Percentiles rank a stretch among this genome's conserved stretches.
Evolutionary conservation across 176 grass and related monocot species (phyloP).

Genomic region (Guadua angustifolia): DNA sequence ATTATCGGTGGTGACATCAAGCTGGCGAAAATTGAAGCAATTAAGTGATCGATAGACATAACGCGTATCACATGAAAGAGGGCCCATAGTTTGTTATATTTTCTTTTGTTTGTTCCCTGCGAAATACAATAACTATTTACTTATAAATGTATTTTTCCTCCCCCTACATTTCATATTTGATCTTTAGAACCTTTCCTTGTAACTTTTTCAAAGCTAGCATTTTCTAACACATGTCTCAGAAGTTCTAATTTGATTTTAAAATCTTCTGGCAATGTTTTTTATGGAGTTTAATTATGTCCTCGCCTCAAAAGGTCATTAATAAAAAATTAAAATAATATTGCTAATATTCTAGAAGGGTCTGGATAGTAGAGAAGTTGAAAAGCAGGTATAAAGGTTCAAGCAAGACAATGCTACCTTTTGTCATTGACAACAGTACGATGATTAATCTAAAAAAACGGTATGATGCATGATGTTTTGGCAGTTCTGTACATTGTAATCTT

Average conservation of each 20-base stretch:
- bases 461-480: background rate
- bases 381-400: background rate
- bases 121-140: no score
- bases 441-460: background rate
- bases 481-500: background rate
- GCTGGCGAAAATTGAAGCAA: no score
- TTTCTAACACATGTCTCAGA: no score
- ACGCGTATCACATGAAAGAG: no score
- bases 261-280: background rate
- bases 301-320: background rate
- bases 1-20: no score
- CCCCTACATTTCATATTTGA: no score
- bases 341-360: constrained; percentile 1
- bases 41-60: no score
- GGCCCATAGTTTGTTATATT: no score
- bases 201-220: no score
- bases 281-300: background rate
- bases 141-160: no score
- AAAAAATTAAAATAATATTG: background rate
- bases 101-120: no score
- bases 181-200: no score
- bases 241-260: background rate
- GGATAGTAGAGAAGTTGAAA: constrained; percentile 8
- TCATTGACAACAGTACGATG: background rate
- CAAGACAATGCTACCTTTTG: constrained; percentile 4